These are phyloP conservation scores for Erythrobasidium hasegawianum DNA, from an alignment of 1,284 basidiomycete species.

Conservation along the genomic window DNA sequence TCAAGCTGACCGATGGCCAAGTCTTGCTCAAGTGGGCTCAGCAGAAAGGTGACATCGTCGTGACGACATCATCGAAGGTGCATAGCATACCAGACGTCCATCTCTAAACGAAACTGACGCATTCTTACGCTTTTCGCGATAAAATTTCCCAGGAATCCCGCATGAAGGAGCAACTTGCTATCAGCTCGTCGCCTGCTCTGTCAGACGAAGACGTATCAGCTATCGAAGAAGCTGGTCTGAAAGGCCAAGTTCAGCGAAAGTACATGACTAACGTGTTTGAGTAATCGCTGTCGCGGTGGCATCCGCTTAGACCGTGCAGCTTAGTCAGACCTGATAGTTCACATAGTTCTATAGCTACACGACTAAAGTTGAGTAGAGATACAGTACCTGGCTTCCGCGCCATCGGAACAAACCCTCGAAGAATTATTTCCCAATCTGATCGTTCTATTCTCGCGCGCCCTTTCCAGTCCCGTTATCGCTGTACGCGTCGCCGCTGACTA, in stretches of 20 bases:
- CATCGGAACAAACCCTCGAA: no score
- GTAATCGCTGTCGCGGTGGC: no score
- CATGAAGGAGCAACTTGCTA: conserved; percentile 33
- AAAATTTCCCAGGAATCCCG: conserved; percentile 28
- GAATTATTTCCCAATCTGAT: no score
- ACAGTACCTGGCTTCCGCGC: no score
- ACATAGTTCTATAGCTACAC: neutral
- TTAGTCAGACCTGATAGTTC: no score
- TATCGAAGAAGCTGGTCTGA: conserved; percentile 32
- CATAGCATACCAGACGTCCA: no score
- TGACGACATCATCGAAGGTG: conserved; percentile 35
- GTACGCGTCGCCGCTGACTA: neutral
- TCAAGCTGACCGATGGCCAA: conserved; percentile 16
- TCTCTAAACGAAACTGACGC: no score
- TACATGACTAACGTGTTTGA: conserved; percentile 32
- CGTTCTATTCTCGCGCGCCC: no score
- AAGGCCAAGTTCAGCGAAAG: conserved; percentile 18
- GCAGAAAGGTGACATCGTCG: conserved; percentile 32
- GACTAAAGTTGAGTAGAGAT: neutral
- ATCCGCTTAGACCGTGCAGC: no score
- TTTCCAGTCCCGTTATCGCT: no score
- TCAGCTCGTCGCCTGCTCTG: conserved; percentile 18
- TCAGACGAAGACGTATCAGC: conserved; percentile 20
- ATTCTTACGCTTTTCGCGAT: no score
- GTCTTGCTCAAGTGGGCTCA: conserved; percentile 35